Evolutionary conservation across 306 rosid species (phyloP).

Genomic region (Lathyrus aphaca): DNA sequence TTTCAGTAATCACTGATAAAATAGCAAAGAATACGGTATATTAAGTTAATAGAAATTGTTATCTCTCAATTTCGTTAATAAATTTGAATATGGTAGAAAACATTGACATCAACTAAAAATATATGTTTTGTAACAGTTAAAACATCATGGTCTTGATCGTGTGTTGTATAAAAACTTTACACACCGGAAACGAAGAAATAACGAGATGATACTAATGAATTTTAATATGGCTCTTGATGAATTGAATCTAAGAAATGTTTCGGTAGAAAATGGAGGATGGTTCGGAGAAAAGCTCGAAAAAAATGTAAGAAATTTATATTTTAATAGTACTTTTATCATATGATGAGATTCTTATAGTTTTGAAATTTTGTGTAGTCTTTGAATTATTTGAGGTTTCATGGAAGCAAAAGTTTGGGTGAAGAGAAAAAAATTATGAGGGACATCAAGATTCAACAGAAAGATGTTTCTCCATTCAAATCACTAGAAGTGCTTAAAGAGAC

Average conservation of each 20-base stretch:
- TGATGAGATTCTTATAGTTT: slow-evolving; percentile 4
- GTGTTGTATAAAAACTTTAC: not conserved
- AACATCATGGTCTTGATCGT: not conserved
- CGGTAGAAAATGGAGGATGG: slow-evolving; percentile 4
- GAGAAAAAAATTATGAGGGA: slow-evolving; percentile 33
- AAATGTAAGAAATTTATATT: slow-evolving; percentile 18
- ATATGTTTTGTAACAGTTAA: slow-evolving; percentile 23
- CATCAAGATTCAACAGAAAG: slow-evolving; percentile 9
- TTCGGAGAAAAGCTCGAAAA: slow-evolving; percentile 23
- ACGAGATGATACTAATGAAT: slow-evolving; percentile 12
- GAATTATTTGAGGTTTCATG: slow-evolving; percentile 34
- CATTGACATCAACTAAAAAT: not conserved
- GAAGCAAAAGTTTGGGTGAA: slow-evolving; percentile 29
- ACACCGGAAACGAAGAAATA: not conserved
- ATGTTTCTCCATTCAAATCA: slow-evolving; percentile 23
- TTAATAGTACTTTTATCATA: not conserved
- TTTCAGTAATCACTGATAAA: slow-evolving; percentile 3
- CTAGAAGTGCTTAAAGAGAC: slow-evolving; percentile 26
- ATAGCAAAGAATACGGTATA: slow-evolving; percentile 28
- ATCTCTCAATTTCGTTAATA: not conserved
- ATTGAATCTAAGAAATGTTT: slow-evolving; percentile 25
- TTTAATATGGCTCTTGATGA: slow-evolving; percentile 39
- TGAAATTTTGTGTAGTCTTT: slow-evolving; percentile 27
- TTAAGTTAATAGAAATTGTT: not conserved
- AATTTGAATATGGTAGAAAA: not conserved